Conservation (phyloP, 2,329 filamentous ascomycete species). For the Chaetomium olivaceum region DNA sequence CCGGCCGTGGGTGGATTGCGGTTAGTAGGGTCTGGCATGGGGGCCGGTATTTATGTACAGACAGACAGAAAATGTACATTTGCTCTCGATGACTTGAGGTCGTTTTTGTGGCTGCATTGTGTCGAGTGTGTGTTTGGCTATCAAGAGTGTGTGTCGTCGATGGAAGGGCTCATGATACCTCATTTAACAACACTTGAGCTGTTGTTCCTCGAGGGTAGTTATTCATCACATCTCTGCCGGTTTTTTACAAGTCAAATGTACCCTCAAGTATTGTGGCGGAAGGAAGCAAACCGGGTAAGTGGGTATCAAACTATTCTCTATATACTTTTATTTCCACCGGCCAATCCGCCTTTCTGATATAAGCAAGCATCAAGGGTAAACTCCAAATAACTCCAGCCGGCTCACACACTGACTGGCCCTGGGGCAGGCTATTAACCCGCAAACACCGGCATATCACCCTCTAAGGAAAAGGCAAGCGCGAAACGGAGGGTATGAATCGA, state of each 20-base stretch:
- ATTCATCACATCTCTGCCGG: neutral
- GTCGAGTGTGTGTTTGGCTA: neutral
- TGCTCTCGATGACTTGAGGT: neutral
- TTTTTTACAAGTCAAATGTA: neutral
- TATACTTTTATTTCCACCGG: neutral
- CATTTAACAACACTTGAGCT: neutral
- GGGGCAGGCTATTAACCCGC: neutral
- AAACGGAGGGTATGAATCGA: neutral
- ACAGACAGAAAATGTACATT: conserved; percentile 2
- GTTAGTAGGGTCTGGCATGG: neutral
- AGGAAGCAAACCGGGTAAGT: neutral
- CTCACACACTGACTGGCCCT: neutral
- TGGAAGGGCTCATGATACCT: too few relatives aligned
- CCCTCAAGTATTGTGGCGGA: too few relatives aligned
- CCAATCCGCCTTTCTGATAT: neutral
- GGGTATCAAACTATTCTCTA: neutral
- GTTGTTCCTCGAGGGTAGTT: neutral
- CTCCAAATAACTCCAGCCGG: neutral
- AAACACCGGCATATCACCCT: neutral
- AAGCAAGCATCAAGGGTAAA: neutral
- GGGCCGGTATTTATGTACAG: neutral
- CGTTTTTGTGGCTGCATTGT: neutral
- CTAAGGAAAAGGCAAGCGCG: neutral
- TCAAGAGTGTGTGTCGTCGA: neutral
- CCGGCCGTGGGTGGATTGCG: neutral